These are phyloP conservation scores for Ophiostoma quercus DNA, from an alignment of 2,329 filamentous ascomycete genomes.

Conservation along the genomic window DNA sequence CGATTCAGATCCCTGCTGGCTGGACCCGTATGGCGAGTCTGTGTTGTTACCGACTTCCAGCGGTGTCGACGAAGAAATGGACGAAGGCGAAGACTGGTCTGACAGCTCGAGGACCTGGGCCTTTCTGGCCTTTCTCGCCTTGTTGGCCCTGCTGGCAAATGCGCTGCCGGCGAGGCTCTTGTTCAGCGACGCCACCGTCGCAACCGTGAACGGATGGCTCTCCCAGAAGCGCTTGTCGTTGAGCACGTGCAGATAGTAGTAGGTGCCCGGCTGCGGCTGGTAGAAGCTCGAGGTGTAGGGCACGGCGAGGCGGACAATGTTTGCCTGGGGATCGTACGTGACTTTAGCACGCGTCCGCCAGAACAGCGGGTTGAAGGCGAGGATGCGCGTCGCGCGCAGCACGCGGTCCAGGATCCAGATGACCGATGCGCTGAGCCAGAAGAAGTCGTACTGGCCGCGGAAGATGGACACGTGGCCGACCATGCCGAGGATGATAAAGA, in stretches of 20 bases:
- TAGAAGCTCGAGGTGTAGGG: conserved; percentile 19
- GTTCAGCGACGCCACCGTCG: conserved; percentile 25
- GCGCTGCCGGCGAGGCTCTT: neutral
- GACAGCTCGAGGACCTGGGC: conserved; percentile 10
- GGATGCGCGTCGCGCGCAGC: conserved; percentile 31
- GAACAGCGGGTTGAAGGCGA: conserved; percentile 20
- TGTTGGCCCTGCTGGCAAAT: neutral
- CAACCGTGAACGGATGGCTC: conserved; percentile 48
- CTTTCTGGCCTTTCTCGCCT: neutral
- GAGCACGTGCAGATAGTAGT: conserved; percentile 44
- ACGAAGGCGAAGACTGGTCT: neutral
- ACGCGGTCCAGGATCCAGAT: conserved; percentile 29
- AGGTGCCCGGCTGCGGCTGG: conserved; percentile 38
- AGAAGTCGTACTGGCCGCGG: conserved; percentile 24
- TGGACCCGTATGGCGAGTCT: neutral
- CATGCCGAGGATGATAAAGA: conserved; percentile 39
- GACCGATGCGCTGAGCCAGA: conserved; percentile 22
- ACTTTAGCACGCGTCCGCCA: conserved; percentile 18
- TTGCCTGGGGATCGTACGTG: conserved; percentile 23
- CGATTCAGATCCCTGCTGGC: neutral
- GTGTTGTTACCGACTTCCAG: conserved; percentile 10
- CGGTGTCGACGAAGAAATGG: neutral
- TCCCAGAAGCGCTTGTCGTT: conserved; percentile 42
- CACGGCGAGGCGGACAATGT: conserved; percentile 24
- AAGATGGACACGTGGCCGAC: conserved; percentile 25